Conservation (phyloP, 331 rosid genomes). For the Quercus phellos region DNA sequence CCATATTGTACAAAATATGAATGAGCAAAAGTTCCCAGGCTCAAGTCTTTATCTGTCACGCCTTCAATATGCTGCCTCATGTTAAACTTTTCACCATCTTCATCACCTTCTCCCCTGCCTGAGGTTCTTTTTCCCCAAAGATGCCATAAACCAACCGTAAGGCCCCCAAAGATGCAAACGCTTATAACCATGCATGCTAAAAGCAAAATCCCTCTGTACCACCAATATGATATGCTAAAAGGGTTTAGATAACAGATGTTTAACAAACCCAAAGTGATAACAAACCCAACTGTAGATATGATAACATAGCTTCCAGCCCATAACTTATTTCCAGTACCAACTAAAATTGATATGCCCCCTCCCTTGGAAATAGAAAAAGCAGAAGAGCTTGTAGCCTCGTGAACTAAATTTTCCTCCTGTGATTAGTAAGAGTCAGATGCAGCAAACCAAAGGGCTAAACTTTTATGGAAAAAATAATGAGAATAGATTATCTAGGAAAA, state of each 20-base stretch:
- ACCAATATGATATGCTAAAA: conserved; percentile 48
- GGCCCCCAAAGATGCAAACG: conserved; percentile 69
- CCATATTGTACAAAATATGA: conserved; percentile 49
- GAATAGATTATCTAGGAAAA: conserved; percentile 2
- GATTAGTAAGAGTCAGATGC: conserved; percentile 21
- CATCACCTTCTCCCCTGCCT: conserved; percentile 18
- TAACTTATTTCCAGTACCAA: conserved; percentile 74
- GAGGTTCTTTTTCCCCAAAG: conserved; percentile 50
- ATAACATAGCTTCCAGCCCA: conserved; percentile 82
- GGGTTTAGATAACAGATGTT: conserved; percentile 61
- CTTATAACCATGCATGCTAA: conserved; percentile 61
- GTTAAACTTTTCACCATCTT: conserved; percentile 11
- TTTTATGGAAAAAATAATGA: neutral
- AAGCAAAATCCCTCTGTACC: conserved; percentile 81
- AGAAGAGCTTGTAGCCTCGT: conserved; percentile 37
- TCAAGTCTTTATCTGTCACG: conserved; percentile 25
- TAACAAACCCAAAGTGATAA: conserved; percentile 45
- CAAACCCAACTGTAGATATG: conserved; percentile 58
- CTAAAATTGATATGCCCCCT: conserved; percentile 58
- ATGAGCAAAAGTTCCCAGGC: conserved; percentile 20
- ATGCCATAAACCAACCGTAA: conserved; percentile 62
- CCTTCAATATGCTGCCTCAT: conserved; percentile 17
- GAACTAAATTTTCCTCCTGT: conserved; percentile 66
- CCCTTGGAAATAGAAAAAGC: conserved; percentile 40
- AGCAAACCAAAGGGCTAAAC: neutral